Evolutionary conservation across 805 yeast species (phyloP), one percentile per base, ranked within the genome.

Genomic region (Ogataea philodendri): DNA sequence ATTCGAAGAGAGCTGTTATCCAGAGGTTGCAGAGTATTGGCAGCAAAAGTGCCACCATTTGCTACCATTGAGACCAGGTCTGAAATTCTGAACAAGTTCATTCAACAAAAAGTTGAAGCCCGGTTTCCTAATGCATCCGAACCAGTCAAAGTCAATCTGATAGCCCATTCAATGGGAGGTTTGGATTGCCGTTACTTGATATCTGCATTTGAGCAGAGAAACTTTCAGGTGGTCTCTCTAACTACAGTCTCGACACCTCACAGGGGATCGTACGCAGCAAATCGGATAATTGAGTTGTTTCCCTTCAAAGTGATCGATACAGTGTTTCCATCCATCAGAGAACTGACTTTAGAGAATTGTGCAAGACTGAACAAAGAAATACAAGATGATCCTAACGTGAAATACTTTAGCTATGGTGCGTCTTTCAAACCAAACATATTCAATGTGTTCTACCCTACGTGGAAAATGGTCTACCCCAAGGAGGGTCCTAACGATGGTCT

Each of bases 81-180:
- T 0, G 41, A 46, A 6, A 63, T 62, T 9, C 61, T 89, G 39
- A 72, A 81, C 49, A 51, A 55, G 1, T 77, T 71, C 46, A 72
- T 88, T 51, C 28, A 51, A 49, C 35, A 30, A 22, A 22, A 53
- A 48, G n/a, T 51, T 5, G 39, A 45, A 3, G 8, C 20, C 6
- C 30, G 39, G 14, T 57, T 59, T 39, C 53, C 60, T 52, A 9
- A 32, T 47, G 16, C 42, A 45, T 8, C 50, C 10, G 55, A 59
- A 16, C 64, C 62, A 9, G 45, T 77, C 14, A 78, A 76, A 41
- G 69, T 88, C 10, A 89, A 89, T 52, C 56, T 88, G 27, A 68
- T 88, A 16, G 93, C 93, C 5, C 97, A 88, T 55, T 86, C 96
- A 0, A 87, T 88, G 96, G 97, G 97, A 5, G 97, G 97, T 0